Conservation (phyloP, 1,284 basidiomycete species). For the Ganoderma sinense region DNA sequence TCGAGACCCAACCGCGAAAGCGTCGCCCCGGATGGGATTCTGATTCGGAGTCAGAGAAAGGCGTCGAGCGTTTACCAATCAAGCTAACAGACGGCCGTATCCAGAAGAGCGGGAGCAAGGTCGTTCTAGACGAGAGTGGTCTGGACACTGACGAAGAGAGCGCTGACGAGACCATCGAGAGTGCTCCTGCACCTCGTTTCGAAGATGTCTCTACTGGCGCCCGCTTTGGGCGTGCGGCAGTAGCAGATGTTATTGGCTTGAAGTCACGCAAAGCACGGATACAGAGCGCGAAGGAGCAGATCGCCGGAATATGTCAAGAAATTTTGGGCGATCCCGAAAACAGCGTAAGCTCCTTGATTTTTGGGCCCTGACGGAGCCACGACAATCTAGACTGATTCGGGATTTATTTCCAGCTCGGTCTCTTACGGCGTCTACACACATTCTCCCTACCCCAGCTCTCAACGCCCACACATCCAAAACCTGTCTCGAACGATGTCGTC, state of each 20-base stretch:
- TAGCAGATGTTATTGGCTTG: slow-evolving; percentile 76
- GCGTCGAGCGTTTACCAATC: slow-evolving; percentile 82
- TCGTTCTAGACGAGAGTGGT: slow-evolving; percentile 45
- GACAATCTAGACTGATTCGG: slow-evolving; percentile 23
- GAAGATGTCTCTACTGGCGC: slow-evolving; percentile 82
- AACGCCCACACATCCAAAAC: slow-evolving; percentile 69
- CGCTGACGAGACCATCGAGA: slow-evolving; percentile 41
- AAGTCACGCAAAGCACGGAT: slow-evolving; percentile 76
- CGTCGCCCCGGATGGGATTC: slow-evolving; percentile 53
- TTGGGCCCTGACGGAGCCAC: slow-evolving; percentile 19
- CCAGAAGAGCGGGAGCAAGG: slow-evolving; percentile 53
- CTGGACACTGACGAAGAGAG: slow-evolving; percentile 50
- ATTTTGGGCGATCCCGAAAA: slow-evolving; percentile 89
- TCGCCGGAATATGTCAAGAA: slow-evolving; percentile 89
- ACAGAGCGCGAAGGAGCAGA: slow-evolving; percentile 88
- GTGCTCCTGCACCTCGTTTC: slow-evolving; percentile 38
- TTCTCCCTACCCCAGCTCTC: slow-evolving; percentile 81
- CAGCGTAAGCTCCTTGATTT: slow-evolving; percentile 58
- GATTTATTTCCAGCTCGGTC: slow-evolving; percentile 67
- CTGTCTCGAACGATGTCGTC: slow-evolving; percentile 79
- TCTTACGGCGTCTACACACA: slow-evolving; percentile 86
- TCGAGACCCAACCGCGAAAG: slow-evolving; percentile 68
- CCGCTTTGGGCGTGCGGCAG: slow-evolving; percentile 83
- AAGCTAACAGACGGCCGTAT: slow-evolving; percentile 85
- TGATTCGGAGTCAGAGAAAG: slow-evolving; percentile 52